Conservation (phyloP, 2,329 filamentous ascomycete species). For the Penicillium verrucosum region DNA sequence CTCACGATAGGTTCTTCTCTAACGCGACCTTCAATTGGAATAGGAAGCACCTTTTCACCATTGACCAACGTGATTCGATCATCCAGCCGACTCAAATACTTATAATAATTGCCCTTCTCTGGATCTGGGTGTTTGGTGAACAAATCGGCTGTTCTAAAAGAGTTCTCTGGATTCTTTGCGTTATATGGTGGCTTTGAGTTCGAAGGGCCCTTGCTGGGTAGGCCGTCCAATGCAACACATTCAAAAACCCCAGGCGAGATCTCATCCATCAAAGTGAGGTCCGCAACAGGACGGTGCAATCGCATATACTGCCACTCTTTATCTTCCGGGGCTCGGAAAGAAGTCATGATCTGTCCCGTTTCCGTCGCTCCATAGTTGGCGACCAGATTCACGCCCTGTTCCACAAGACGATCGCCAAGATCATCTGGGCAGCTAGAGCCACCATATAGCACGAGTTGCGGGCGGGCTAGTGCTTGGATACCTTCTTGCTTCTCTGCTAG, state of each 20-base stretch:
- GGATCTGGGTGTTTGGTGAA: constrained; percentile 44
- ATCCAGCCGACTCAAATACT: constrained; percentile 47
- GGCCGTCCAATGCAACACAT: constrained; percentile 35
- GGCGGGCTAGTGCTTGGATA: constrained; percentile 43
- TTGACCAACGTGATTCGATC: constrained; percentile 50
- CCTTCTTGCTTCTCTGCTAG: constrained; percentile 58
- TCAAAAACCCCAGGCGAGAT: constrained; percentile 39
- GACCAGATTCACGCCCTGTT: constrained; percentile 48
- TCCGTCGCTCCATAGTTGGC: constrained; percentile 54
- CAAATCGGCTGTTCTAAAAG: constrained; percentile 58
- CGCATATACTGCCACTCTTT: constrained; percentile 61
- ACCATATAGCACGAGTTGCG: constrained; percentile 54
- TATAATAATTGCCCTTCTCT: constrained; percentile 40
- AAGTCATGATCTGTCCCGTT: constrained; percentile 60
- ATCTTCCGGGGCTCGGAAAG: constrained; percentile 52
- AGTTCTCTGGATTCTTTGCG: constrained; percentile 46
- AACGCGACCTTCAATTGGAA: constrained; percentile 53
- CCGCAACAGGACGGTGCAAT: constrained; percentile 38
- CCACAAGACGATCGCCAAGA: constrained; percentile 53
- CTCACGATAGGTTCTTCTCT: constrained; percentile 52
- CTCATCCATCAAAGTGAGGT: constrained; percentile 43
- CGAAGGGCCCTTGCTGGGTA: constrained; percentile 41
- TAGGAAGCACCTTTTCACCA: constrained; percentile 50
- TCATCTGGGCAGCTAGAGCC: constrained; percentile 59
- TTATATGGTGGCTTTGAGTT: constrained; percentile 40